These are phyloP conservation scores for Tylopilus sp. DNA, from an alignment of 768 basidiomycete genomes.

Conservation along the genomic window DNA sequence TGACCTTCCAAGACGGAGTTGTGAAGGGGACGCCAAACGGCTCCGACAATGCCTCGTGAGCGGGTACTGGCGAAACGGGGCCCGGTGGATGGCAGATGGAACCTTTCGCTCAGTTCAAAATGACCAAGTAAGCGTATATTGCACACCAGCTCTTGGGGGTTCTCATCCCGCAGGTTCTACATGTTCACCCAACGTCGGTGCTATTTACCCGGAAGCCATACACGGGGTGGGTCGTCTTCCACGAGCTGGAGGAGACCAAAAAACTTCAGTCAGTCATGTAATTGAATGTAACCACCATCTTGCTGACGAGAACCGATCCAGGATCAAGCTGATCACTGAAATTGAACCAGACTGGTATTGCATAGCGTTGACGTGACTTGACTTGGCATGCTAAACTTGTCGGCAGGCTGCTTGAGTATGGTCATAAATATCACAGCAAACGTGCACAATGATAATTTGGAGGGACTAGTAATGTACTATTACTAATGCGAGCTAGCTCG, in stretches of 20 bases:
- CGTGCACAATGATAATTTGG: conserved; percentile 6
- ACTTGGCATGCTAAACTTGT: conserved; percentile 1
- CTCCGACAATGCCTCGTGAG: conserved; percentile 86
- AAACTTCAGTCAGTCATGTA: conserved; percentile 70
- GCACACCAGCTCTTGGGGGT: neutral
- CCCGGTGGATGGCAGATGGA: conserved; percentile 87
- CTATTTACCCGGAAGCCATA: conserved; percentile 90
- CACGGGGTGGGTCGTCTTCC: conserved; percentile 91
- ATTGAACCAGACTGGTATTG: conserved; percentile 91
- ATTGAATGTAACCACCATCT: neutral
- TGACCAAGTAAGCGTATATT: conserved; percentile 55
- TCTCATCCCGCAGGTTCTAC: conserved; percentile 54
- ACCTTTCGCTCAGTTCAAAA: conserved; percentile 89
- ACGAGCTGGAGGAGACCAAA: conserved; percentile 96
- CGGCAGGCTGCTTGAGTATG: conserved; percentile 46
- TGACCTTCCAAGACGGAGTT: conserved; percentile 75
- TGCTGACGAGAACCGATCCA: conserved; percentile 28
- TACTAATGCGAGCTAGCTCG: too few species aligned
- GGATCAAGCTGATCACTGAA: conserved; percentile 90
- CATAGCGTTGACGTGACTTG: neutral
- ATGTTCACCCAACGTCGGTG: conserved; percentile 93
- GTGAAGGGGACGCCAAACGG: conserved; percentile 81
- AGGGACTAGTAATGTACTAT: neutral
- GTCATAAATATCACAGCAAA: conserved; percentile 44
- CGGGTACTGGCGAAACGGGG: conserved; percentile 94